phyloP scores from a whole-genome alignment of 1,284 basidiomycete species.

The Phlebopus sp. region DNA sequence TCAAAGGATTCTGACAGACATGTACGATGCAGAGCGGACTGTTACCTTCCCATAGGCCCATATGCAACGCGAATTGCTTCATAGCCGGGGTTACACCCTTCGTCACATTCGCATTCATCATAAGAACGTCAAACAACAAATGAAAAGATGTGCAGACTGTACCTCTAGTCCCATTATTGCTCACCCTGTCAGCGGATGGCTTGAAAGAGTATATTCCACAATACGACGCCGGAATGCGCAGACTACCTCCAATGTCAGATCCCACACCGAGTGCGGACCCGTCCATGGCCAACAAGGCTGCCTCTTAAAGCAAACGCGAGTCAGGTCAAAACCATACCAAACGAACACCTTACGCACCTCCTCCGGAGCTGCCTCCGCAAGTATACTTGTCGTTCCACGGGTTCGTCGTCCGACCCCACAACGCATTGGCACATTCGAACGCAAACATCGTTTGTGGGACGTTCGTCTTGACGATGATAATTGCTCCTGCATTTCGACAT shows the following conservation, averaged over 20 bases:
- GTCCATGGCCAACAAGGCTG: slow-evolving; percentile 70
- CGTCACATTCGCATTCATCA: not conserved
- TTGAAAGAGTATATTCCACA: slow-evolving; percentile 84
- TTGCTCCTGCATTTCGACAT: slow-evolving; percentile 47
- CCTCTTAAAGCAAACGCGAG: slow-evolving; percentile 42
- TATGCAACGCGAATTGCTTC: slow-evolving; percentile 58
- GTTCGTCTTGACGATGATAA: slow-evolving; percentile 74
- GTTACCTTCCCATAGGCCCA: slow-evolving; percentile 76
- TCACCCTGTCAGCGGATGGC: slow-evolving; percentile 57
- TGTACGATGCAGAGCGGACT: not conserved
- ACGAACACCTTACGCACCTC: slow-evolving; percentile 32
- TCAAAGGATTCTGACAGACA: slow-evolving; percentile 4
- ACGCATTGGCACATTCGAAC: slow-evolving; percentile 84
- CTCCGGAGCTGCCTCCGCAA: slow-evolving; percentile 77
- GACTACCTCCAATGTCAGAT: slow-evolving; percentile 73
- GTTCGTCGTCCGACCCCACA: slow-evolving; percentile 76
- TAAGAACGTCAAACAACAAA: not conserved
- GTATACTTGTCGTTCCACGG: slow-evolving; percentile 67
- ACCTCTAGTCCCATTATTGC: slow-evolving; percentile 48
- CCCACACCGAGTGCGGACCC: slow-evolving; percentile 79
- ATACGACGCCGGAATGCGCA: slow-evolving; percentile 78
- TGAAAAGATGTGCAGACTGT: slow-evolving; percentile 10
- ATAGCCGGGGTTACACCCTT: slow-evolving; percentile 59
- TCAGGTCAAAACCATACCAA: no score
- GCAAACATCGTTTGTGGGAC: slow-evolving; percentile 80